Evolutionary conservation across 108 stramenopile species (phyloP).

Genomic region (Pseudonitzschia multiseries): DNA sequence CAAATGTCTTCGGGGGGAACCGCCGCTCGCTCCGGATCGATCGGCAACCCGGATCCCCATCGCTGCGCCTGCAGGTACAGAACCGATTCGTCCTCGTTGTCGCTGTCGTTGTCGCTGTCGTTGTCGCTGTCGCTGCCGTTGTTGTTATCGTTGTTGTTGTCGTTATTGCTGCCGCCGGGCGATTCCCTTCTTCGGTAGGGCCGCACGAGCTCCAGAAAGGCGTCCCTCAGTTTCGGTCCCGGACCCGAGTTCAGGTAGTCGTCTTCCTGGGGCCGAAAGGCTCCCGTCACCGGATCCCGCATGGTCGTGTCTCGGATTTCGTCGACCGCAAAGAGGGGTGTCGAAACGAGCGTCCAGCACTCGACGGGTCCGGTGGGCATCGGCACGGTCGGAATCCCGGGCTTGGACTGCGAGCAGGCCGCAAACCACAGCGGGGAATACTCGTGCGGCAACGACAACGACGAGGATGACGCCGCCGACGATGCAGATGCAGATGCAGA

Average conservation of each 20-base stretch:
- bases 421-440: conserved; percentile 53
- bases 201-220: conserved; percentile 35
- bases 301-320: conserved; percentile 57
- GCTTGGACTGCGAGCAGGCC: conserved; percentile 45
- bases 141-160: too few relatives aligned
- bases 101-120: conserved; percentile 6
- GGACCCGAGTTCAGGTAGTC: conserved; percentile 51
- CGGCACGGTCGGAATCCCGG: conserved; percentile 31
- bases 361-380: conserved; percentile 27
- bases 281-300: conserved; percentile 62
- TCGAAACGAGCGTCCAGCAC: conserved; percentile 68
- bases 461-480: conserved; percentile 4
- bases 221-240: conserved; percentile 42
- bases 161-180: too few relatives aligned
- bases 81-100: conserved; percentile 10
- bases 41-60: conserved; percentile 58
- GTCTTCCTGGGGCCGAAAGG: conserved; percentile 51
- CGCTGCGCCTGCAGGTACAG: conserved; percentile 55
- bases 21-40: not conserved
- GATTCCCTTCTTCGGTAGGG: not conserved
- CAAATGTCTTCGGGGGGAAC: conserved; percentile 25
- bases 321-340: conserved; percentile 50
- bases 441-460: not conserved
- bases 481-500: too few relatives aligned
- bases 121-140: too few relatives aligned